These are phyloP conservation scores for Pseudozyma sp. DNA, from an alignment of 1,284 basidiomycete species.

Conservation along the genomic window DNA sequence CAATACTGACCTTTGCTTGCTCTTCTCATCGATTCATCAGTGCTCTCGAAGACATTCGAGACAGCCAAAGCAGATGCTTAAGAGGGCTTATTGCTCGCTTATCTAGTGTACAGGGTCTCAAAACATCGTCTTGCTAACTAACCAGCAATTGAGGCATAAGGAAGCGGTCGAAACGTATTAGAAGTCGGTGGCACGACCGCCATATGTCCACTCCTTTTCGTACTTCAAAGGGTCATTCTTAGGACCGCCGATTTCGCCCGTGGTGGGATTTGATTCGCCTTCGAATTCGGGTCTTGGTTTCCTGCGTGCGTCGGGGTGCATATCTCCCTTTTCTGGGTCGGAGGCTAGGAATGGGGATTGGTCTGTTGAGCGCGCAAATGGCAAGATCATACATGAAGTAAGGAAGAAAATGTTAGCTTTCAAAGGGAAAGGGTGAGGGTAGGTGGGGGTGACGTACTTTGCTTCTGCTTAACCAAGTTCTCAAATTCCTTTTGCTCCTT, in stretches of 20 bases:
- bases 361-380: conserved; percentile 7
- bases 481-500: conserved; percentile 71
- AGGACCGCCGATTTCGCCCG: conserved; percentile 74
- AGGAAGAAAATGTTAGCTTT: conserved; percentile 2
- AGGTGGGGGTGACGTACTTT: conserved; percentile 44
- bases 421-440: not conserved
- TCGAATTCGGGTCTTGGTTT: conserved; percentile 71
- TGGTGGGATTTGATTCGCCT: conserved; percentile 73
- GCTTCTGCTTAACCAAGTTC: conserved; percentile 64
- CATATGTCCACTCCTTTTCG: conserved; percentile 68
- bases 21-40: no score
- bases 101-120: conserved; percentile 4
- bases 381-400: not conserved
- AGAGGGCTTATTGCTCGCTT: no score
- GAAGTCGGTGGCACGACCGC: conserved; percentile 67
- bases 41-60: no score
- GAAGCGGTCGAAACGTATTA: conserved; percentile 9
- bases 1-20: no score
- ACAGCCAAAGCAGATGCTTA: no score
- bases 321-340: conserved; percentile 47
- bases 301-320: conserved; percentile 69
- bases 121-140: not conserved
- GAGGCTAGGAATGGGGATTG: conserved; percentile 45
- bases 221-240: conserved; percentile 73
- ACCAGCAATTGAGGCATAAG: not conserved